Evolutionary conservation across 805 yeast genomes (phyloP), one percentile per base, ranked within the genome.

Genomic region (Peterozyma toletana): DNA sequence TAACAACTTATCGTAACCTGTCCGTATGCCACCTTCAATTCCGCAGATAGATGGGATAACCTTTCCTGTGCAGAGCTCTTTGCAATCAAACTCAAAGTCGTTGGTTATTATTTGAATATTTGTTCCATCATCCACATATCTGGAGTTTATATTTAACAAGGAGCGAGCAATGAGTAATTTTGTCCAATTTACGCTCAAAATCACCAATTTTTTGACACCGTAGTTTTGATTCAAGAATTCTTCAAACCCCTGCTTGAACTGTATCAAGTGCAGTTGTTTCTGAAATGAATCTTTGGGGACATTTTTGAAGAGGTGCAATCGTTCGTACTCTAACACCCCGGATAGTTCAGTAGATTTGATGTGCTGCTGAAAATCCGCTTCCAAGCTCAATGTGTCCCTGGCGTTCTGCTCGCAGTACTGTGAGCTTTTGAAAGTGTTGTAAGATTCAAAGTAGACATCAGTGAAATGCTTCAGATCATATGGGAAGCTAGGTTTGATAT

Each of bases 101-200:
- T 81, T 80, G 9, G 75, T 70, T 5, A 70, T 45, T 2, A 78
- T 64, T 7, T 49, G 45, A 5, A 69, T 48, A 11, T 58, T 45
- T 6, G 42, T 10, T 16, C 34, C 21, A 21, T 46, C 47, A 3
- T 48, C 48, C 1, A 30, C 30, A 29, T 61, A 35, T 0, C 62
- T 62, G 27, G 27, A 21, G 33, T 58, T 52, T 1, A 17, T 34
- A 2, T 38, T 14, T 15, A 66, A 50, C 3, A 64, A 55, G 37
- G 41, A 59, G 38, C 62, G 60, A 29, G 57, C 53, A 38, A 81
- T 79, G 15, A 79, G 60, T 11, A 61, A 16, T 1, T 68, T 64
- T 7, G 83, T 73, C 87, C 87, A 81, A 55, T 80, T 80, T 39
- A 80, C 77, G 50, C 86, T 80, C 30, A 80, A 50, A 2, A 81